Evolutionary conservation across 129 eudicot species (phyloP).

Genomic region (Dittrichia graveolens): DNA sequence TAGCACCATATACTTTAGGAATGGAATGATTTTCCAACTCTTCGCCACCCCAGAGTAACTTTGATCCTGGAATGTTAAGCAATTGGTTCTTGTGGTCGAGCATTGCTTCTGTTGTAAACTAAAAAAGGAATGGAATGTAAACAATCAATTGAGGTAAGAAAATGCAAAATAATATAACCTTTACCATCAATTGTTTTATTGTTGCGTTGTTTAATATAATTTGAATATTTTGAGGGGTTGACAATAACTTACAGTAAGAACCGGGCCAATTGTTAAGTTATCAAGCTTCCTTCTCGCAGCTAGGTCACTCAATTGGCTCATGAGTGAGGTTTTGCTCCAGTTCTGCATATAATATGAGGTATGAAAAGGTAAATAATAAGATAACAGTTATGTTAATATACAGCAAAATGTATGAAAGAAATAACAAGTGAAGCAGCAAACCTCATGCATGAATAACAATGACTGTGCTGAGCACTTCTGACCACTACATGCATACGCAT

Average conservation of each 20-base stretch:
- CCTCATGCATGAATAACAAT: constrained; percentile 83
- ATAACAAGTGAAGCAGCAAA: constrained; percentile 23
- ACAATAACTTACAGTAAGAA: constrained; percentile 60
- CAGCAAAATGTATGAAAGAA: background rate
- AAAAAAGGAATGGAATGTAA: background rate
- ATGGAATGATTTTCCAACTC: constrained; percentile 71
- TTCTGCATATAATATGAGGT: constrained; percentile 48
- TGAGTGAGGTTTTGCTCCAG: constrained; percentile 65
- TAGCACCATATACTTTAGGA: constrained; percentile 79
- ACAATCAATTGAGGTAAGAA: background rate
- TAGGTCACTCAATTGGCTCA: constrained; percentile 56
- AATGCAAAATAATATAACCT: background rate
- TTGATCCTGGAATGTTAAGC: constrained; percentile 79
- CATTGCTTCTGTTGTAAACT: constrained; percentile 86
- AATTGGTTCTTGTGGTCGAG: constrained; percentile 63
- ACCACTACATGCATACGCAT: constrained; percentile 95
- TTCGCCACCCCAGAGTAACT: constrained; percentile 84
- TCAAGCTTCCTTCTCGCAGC: constrained; percentile 84
- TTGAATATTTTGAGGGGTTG: too few relatives aligned
- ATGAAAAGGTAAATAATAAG: background rate
- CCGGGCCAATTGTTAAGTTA: constrained; percentile 85
- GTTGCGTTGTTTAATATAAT: background rate
- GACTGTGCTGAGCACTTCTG: constrained; percentile 96
- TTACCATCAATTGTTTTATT: background rate
- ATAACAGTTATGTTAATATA: background rate